Percentiles rank a stretch among this genome's conserved stretches.
These are phyloP conservation scores for Ceratocystis eucalypticola DNA, from an alignment of 2,329 filamentous ascomycete species.

Conservation along the genomic window DNA sequence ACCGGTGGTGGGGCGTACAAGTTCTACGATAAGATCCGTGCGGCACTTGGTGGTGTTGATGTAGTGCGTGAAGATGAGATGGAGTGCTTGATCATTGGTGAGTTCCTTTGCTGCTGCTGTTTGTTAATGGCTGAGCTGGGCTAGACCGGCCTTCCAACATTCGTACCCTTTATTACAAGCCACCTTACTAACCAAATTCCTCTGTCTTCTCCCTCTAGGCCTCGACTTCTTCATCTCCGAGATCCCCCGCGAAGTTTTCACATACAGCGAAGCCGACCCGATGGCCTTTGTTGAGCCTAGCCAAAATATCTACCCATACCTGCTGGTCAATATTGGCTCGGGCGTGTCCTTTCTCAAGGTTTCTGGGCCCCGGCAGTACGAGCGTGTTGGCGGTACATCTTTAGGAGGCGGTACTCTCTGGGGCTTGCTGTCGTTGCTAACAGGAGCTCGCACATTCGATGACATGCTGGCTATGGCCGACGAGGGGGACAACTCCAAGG, in stretches of 20 bases:
- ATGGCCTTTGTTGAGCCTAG: conserved; percentile 75
- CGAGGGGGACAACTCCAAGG: conserved; percentile 76
- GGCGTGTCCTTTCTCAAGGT: conserved; percentile 97
- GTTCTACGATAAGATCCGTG: conserved; percentile 81
- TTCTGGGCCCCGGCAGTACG: conserved; percentile 69
- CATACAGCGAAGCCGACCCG: conserved; percentile 78
- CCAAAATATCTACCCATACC: conserved; percentile 83
- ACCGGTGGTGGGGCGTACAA: conserved; percentile 94
- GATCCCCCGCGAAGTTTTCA: conserved; percentile 93
- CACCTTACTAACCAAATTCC: conserved; percentile 18
- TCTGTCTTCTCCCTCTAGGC: conserved; percentile 35
- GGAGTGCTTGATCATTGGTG: conserved; percentile 93
- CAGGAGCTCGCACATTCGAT: conserved; percentile 89
- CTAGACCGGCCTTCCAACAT: too few relatives aligned
- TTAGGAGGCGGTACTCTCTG: conserved; percentile 95
- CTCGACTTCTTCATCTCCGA: conserved; percentile 98
- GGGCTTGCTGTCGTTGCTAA: conserved; percentile 83
- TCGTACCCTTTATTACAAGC: too few relatives aligned
- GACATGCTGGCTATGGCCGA: conserved; percentile 93
- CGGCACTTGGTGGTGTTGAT: conserved; percentile 63
- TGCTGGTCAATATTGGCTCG: conserved; percentile 95
- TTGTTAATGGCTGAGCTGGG: too few relatives aligned
- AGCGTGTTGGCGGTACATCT: conserved; percentile 88
- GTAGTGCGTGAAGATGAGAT: conserved; percentile 93
- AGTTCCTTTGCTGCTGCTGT: conserved; percentile 20